Percentiles rank a stretch among this genome's conserved stretches.
These are phyloP conservation scores for Brassica cretica DNA, from an alignment of 345 rosid genomes.

Conservation along the genomic window DNA sequence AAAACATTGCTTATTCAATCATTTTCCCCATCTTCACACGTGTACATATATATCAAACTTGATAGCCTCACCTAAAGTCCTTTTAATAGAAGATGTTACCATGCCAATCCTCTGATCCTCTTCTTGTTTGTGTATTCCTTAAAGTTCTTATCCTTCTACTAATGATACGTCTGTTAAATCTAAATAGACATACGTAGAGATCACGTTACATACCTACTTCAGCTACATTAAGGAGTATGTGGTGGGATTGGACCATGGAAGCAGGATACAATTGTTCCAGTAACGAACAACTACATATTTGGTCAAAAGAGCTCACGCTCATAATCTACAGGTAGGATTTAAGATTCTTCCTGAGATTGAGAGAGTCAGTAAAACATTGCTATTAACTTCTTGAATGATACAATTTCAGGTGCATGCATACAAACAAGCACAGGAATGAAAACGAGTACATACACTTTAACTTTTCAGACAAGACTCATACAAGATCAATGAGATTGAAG, in stretches of 20 bases:
- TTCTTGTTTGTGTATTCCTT: neutral
- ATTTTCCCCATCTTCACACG: constrained; percentile 80
- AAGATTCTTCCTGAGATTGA: neutral
- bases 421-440: constrained; percentile 85
- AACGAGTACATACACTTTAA: constrained; percentile 53
- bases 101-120: constrained; percentile 38
- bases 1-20: constrained; percentile 86
- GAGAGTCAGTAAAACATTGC: neutral
- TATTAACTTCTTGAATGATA: constrained; percentile 18
- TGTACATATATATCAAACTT: constrained; percentile 59
- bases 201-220: constrained; percentile 75
- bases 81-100: constrained; percentile 66
- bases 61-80: constrained; percentile 64
- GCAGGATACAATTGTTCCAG: constrained; percentile 73
- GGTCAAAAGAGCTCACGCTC: constrained; percentile 79
- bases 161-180: neutral
- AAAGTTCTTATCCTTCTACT: neutral
- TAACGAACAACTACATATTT: constrained; percentile 72
- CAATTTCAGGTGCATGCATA: constrained; percentile 81
- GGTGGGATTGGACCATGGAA: constrained; percentile 90
- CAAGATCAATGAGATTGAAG: constrained; percentile 64
- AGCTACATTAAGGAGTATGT: constrained; percentile 73
- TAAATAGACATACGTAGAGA: constrained; percentile 80
- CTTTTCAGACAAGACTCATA: constrained; percentile 75
- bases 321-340: constrained; percentile 60